Evolutionary conservation across 2,329 filamentous ascomycete species (phyloP), one percentile per base, ranked within the genome.

Genomic region (Colletotrichum simmondsii): DNA sequence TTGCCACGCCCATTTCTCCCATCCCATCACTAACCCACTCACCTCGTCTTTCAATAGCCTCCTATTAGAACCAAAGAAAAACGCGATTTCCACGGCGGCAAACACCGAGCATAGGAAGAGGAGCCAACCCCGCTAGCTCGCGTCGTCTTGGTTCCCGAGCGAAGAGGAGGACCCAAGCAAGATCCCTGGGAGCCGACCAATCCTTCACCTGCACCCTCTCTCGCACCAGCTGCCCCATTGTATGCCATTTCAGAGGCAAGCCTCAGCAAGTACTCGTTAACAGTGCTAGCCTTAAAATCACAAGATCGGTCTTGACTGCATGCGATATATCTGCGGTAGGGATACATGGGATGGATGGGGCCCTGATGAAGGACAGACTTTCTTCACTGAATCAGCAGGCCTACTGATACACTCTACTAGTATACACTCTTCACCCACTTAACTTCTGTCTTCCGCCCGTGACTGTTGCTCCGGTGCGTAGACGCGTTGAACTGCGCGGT

Each of bases 401-500:
- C 32, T 68, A 68, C 49, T 30, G n/a, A 68, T 62, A 68, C 58
- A 56, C 46, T n/a, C 49, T 57, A 60, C 30, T 60, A 32, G 35
- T 52, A 67, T 65, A 57, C 63, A 57, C 22, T 49, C 19, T 46
- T 58, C 35, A 65, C n/a, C 30, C 26, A 12, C 16, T 42, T 42
- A 42, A 16, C 16, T 37, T 10, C 22, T 26, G 19, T 58, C 11
- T 37, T 24, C 26, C 26, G 28, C 28, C 19, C 5, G 37, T 32
- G 24, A 67, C 19, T 19, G 37, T 35, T 58, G 42, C 6, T 72
- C 70, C 2, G 66, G 60, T 16, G 49, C 58, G 32, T 72, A 70
- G 19, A 72, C 35, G 6, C 61, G 49, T 24, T 72, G 70, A 26
- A 72, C 56, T 4, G 70, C 70, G 8, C 66, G 68, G 24, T 72